Percentiles rank a stretch among this genome's conserved stretches.
These are phyloP conservation scores for Achlya hypogyna DNA, from an alignment of 352 stramenopile genomes.

Conservation along the genomic window DNA sequence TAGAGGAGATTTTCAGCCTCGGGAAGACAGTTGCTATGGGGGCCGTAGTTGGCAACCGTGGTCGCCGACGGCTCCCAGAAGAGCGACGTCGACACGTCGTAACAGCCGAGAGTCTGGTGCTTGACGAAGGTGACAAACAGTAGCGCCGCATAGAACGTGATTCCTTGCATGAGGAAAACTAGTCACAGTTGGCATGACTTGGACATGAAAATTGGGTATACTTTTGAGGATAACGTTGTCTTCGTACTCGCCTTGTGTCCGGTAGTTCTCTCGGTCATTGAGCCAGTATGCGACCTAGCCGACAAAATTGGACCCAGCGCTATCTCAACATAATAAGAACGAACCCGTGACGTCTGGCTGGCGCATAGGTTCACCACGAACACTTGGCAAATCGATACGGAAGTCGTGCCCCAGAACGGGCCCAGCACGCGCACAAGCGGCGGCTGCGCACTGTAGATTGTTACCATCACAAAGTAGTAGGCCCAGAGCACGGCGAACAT, in stretches of 20 bases:
- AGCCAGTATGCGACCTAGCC: conserved; percentile 24
- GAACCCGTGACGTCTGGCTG: background rate
- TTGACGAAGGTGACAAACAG: conserved; percentile 28
- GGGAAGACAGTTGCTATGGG: background rate
- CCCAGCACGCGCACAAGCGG: background rate
- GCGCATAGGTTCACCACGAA: background rate
- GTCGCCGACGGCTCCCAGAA: background rate
- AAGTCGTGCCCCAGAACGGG: background rate
- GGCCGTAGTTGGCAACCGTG: background rate
- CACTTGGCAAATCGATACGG: background rate
- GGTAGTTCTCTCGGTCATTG: conserved; percentile 31
- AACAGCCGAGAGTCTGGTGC: background rate
- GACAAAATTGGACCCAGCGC: background rate
- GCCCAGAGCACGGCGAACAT: background rate
- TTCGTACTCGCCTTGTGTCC: conserved; percentile 24
- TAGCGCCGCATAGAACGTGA: conserved; percentile 33
- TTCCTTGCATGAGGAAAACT: conserved; percentile 33
- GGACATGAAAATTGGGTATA: background rate
- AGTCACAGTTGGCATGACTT: background rate
- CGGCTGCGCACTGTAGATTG: background rate
- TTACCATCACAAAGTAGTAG: background rate
- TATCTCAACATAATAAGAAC: background rate
- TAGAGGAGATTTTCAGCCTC: conserved; percentile 37
- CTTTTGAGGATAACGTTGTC: conserved; percentile 29
- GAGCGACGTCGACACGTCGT: background rate